Evolutionary conservation across 1,139 yeast species (phyloP), one percentile per base, ranked within the genome.

Genomic region (Geotrichum histeridarum): DNA sequence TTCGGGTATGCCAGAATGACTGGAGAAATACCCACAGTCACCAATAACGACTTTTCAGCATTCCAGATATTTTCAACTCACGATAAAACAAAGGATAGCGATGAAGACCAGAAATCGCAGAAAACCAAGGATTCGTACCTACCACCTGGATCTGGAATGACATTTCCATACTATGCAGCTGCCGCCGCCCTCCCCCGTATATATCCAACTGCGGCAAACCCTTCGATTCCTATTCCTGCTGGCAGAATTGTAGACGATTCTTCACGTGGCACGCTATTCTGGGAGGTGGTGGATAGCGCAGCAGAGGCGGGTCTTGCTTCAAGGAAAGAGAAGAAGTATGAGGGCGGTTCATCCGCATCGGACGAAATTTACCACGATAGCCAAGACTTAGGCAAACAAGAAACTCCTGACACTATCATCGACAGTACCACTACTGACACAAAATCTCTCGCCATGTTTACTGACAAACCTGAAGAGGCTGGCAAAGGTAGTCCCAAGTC

Each of bases 1-100:
- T 71, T 62, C 53, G 76, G 76, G 12, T 70, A 70, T 54, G 77
- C 76, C n/a, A 60, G 72, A 38, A 70, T 73, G 73, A 65, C 62
- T 33, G 55, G 63, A 30, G 61, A 56, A 32, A 63, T 68, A 36
- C 58, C 62, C 17, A 59, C 53, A 7, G 45, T 45, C 38, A 31
- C 50, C 6, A 48, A 54, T 35, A 42, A 33, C 9, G 22, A 44
- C 14, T n/a, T 42, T 22, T 22, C 27, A 22, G 27, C 27, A 22
- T 22, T 22, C 27, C 27, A 22, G 27, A 22, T 22, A 3, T 22
- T 22, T 22, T 22, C 5, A 22, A 22, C 4, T 22, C 48, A 32
- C 27, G 22, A 43, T n/a, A 32, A 36, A 22, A 18, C 12, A 31
- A 27, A 18, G 35, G 41, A 18, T 12, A 35, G 31, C n/a, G 39